phyloP scores from a whole-genome alignment of 352 stramenopile species.

The Lagenidium giganteum region DNA sequence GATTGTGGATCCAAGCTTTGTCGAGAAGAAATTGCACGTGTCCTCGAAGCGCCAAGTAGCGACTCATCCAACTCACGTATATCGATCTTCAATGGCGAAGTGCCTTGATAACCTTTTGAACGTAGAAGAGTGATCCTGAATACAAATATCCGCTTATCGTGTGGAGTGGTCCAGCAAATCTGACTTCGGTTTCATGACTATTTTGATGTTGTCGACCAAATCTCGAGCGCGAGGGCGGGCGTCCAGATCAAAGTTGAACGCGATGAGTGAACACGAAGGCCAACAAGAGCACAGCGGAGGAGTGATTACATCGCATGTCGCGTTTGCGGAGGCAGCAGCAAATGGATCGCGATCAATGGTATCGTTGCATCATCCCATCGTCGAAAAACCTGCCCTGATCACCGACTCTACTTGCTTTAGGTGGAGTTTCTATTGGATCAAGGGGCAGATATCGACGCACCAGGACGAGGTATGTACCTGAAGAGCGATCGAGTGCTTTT shows the following conservation, averaged over 20 bases:
- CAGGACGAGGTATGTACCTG: conserved; percentile 17
- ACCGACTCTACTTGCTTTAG: not conserved
- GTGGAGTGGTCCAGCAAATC: too few species aligned
- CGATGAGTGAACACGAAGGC: not conserved
- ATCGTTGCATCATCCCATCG: not conserved
- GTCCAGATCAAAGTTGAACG: too few species aligned
- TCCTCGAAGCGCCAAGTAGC: conserved; percentile 27
- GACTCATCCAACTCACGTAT: conserved; percentile 27
- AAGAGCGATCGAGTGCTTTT: not conserved
- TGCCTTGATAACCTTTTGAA: conserved; percentile 28
- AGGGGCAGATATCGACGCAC: conserved; percentile 26
- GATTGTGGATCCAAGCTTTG: conserved; percentile 44
- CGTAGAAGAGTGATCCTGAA: not conserved
- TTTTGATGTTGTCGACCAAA: not conserved
- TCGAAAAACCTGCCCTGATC: not conserved
- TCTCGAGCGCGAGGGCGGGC: conserved; percentile 1
- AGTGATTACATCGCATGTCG: conserved; percentile 23
- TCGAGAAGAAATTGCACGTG: conserved; percentile 40
- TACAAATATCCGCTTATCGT: too few species aligned
- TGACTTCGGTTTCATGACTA: too few species aligned
- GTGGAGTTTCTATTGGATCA: conserved; percentile 33
- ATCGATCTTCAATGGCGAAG: conserved; percentile 23
- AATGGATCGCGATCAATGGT: conserved; percentile 29
- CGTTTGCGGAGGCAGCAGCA: conserved; percentile 27
- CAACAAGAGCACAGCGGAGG: conserved; percentile 18